These are phyloP conservation scores for Erythrophleum fordii DNA, from an alignment of 306 rosid genomes.

Conservation along the genomic window DNA sequence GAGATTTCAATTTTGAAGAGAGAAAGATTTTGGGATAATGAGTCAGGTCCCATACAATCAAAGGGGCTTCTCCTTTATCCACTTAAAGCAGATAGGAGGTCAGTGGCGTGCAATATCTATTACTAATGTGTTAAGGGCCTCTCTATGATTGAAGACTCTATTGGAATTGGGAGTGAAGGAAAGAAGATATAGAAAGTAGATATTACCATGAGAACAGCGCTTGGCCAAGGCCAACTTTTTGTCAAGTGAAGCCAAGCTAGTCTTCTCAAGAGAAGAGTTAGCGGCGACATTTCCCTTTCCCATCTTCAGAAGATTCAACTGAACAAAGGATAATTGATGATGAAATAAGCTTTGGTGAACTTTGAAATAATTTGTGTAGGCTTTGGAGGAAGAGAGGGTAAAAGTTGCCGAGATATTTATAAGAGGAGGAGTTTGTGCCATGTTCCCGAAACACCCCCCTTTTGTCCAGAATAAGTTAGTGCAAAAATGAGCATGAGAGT, in stretches of 20 bases:
- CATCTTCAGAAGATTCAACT: slow-evolving; percentile 39
- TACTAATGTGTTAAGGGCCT: too few species aligned
- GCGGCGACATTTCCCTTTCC: slow-evolving; percentile 55
- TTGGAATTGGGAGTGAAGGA: background rate
- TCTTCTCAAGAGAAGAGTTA: slow-evolving; percentile 55
- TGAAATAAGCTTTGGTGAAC: background rate
- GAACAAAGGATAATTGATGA: background rate
- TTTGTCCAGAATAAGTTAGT: background rate
- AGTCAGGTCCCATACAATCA: too few species aligned
- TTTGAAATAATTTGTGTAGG: background rate
- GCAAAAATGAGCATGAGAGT: background rate
- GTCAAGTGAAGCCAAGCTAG: slow-evolving; percentile 53
- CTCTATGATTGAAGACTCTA: too few species aligned
- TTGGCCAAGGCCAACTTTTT: slow-evolving; percentile 68
- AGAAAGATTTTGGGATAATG: background rate
- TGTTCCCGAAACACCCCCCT: slow-evolving; percentile 34
- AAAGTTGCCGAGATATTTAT: slow-evolving; percentile 41
- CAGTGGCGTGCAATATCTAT: too few species aligned
- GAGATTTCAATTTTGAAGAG: background rate
- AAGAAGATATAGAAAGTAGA: background rate
- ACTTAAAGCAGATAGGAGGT: too few species aligned
- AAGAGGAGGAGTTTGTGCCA: background rate
- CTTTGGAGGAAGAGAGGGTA: slow-evolving; percentile 33
- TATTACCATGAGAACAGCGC: slow-evolving; percentile 65
- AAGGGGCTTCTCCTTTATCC: too few species aligned